A percentile compares a stretch with the other conserved stretches of the same genome.
Conservation (phyloP, 495 filamentous ascomycete genomes). For the Apodospora peruviana region DNA sequence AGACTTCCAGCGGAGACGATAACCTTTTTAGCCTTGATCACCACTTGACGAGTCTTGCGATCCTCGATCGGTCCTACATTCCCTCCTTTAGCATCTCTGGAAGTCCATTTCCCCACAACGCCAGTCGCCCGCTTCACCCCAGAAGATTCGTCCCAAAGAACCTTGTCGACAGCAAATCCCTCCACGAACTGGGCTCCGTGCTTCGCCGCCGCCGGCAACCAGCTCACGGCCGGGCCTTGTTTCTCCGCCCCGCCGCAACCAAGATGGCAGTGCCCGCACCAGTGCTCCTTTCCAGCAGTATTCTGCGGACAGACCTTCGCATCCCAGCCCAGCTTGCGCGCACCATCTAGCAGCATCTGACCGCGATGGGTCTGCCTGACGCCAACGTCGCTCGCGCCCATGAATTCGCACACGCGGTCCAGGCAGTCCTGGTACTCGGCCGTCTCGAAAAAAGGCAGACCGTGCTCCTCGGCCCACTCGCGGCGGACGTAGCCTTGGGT, state of each 20-base stretch:
- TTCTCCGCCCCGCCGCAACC: conserved; percentile 72
- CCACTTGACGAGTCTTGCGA: conserved; percentile 50
- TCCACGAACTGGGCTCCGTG: conserved; percentile 76
- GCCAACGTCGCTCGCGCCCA: conserved; percentile 50
- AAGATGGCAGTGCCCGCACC: conserved; percentile 72
- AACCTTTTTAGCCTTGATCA: conserved; percentile 76
- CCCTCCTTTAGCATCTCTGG: conserved; percentile 57
- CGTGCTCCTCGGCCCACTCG: conserved; percentile 68
- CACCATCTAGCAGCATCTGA: conserved; percentile 64
- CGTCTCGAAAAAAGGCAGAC: conserved; percentile 73
- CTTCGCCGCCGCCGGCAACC: conserved; percentile 69
- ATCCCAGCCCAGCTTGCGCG: conserved; percentile 67
- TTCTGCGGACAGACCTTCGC: conserved; percentile 75
- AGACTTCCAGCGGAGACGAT: conserved; percentile 70
- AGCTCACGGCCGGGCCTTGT: conserved; percentile 70
- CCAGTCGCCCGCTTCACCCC: conserved; percentile 57
- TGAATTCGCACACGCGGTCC: conserved; percentile 55
- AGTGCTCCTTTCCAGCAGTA: conserved; percentile 61
- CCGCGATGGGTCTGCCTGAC: conserved; percentile 69
- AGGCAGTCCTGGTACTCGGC: conserved; percentile 68
- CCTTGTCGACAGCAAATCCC: conserved; percentile 61
- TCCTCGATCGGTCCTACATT: conserved; percentile 42
- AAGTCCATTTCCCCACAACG: conserved; percentile 66
- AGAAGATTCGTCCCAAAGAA: conserved; percentile 55
- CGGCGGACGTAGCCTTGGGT: conserved; percentile 72